A percentile compares a stretch with the other conserved stretches of the same genome.
Conservation (phyloP, 306 rosid genomes). For the Rubus idaeus region DNA sequence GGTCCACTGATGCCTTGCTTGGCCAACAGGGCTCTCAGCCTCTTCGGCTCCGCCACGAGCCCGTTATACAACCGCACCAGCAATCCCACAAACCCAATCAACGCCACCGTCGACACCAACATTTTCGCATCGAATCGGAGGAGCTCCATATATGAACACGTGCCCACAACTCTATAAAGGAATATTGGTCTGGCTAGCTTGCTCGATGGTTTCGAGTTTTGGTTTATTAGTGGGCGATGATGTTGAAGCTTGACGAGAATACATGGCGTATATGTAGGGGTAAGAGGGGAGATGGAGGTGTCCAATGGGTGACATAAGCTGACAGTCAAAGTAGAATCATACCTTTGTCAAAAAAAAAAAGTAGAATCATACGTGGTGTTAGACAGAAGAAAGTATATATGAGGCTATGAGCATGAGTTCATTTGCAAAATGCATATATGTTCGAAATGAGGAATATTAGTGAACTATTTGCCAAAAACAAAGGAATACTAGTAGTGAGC, state of each 20-base stretch:
- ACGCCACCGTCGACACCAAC: not conserved
- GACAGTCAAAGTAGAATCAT: no score
- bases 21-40: constrained; percentile 31
- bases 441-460: not conserved
- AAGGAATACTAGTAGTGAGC: not conserved
- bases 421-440: not conserved
- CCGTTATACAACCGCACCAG: constrained; percentile 16
- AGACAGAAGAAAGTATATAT: not conserved
- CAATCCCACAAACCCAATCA: constrained; percentile 6
- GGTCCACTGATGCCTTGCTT: constrained; percentile 57
- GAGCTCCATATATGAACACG: no score
- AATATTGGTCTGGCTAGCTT: not conserved
- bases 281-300: not conserved
- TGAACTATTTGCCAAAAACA: no score
- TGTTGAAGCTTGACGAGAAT: not conserved
- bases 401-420: not conserved
- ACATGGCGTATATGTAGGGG: not conserved
- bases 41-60: constrained; percentile 33
- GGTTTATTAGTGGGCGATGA: not conserved
- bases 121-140: not conserved
- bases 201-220: no score
- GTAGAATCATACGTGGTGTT: no score
- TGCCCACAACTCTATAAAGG: not conserved
- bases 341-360: no score
- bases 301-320: not conserved